Conservation (phyloP, 78 protist genomes). For the Tieghemostelium lacteum region DNA sequence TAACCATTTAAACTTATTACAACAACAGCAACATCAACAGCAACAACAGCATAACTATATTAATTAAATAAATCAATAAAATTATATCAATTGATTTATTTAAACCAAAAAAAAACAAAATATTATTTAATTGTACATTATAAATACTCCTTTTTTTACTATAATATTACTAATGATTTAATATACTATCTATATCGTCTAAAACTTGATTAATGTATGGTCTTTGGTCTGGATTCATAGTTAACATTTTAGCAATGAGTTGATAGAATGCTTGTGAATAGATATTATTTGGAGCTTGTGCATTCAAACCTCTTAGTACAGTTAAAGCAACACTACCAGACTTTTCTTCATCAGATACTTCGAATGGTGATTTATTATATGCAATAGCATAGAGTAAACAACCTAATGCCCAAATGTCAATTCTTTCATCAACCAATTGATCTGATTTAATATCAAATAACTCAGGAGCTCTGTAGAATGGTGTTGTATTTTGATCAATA, state of each 20-base stretch:
- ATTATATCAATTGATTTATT: neutral
- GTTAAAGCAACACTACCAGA: constrained; percentile 42
- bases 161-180: neutral
- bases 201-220: constrained; percentile 14
- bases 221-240: neutral
- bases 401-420: constrained; percentile 78
- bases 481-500: constrained; percentile 70
- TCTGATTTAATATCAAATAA: constrained; percentile 60
- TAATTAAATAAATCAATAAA: neutral
- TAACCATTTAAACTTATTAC: neutral
- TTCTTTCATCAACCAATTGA: constrained; percentile 60
- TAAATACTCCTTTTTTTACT: neutral
- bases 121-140: neutral
- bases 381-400: constrained; percentile 79
- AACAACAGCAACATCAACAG: constrained; percentile 9
- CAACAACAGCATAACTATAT: neutral
- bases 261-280: constrained; percentile 11
- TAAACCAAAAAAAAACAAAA: neutral
- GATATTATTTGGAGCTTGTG: constrained; percentile 2
- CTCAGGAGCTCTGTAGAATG: constrained; percentile 73
- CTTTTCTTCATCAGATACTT: constrained; percentile 10
- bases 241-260: constrained; percentile 18
- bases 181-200: neutral
- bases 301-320: constrained; percentile 27
- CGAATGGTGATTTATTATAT: constrained; percentile 68